Conservation (phyloP, 2,329 filamentous ascomycete species). For the Aquanectria penicillioides region DNA sequence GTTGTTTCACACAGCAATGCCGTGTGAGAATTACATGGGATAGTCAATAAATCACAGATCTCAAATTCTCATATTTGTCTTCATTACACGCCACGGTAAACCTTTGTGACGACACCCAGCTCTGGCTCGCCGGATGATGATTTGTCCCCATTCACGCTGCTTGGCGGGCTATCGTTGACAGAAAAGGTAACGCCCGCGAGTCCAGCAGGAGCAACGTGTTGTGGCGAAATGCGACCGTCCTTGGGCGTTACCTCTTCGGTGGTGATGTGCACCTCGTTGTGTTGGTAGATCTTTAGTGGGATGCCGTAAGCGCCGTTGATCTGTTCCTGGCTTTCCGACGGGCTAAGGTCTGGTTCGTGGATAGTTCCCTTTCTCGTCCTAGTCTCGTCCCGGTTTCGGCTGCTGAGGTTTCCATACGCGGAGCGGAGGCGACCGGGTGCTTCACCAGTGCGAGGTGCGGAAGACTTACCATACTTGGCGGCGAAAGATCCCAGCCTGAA, state of each 20-base stretch:
- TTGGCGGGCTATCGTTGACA: neutral
- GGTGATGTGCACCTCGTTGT: slow-evolving; percentile 47
- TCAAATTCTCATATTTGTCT: neutral
- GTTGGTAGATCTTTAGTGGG: slow-evolving; percentile 51
- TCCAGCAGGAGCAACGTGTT: neutral
- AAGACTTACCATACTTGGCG: slow-evolving; percentile 40
- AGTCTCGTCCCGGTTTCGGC: slow-evolving; percentile 31
- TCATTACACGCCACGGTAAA: slow-evolving; percentile 35
- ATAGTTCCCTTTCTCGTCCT: slow-evolving; percentile 5
- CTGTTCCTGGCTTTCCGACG: slow-evolving; percentile 49
- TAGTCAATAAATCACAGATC: no score
- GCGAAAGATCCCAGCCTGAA: slow-evolving; percentile 46
- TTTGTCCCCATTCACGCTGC: slow-evolving; percentile 21
- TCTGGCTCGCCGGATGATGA: slow-evolving; percentile 28
- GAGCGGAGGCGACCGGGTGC: slow-evolving; percentile 35
- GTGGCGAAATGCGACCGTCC: slow-evolving; percentile 7
- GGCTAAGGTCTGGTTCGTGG: slow-evolving; percentile 33
- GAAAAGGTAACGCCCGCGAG: slow-evolving; percentile 9
- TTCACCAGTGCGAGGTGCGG: slow-evolving; percentile 36
- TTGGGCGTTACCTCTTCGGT: slow-evolving; percentile 14
- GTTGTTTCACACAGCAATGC: no score
- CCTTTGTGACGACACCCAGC: slow-evolving; percentile 40
- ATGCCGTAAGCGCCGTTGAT: slow-evolving; percentile 46
- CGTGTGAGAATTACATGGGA: no score
- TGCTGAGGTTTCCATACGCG: slow-evolving; percentile 37